Base-by-base conservation (phyloP, 1,139 yeast genomes). In the Sugiyamaella sp. region DNA sequence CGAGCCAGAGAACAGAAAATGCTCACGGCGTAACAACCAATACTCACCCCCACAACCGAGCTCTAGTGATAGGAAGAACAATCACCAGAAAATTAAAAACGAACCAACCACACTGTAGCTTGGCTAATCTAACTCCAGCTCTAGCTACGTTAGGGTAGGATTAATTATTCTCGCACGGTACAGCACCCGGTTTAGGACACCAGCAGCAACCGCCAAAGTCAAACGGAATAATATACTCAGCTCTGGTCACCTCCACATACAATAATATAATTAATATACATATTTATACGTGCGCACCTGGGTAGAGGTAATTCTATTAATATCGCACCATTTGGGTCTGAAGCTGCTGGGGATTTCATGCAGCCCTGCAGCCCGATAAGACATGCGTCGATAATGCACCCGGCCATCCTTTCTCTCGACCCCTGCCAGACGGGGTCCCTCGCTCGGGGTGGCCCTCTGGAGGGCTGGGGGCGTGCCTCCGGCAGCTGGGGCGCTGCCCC, bases 351-450 rank as follows among this genome's bases (percentile, higher is more conserved):
- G 24, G 24, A 17, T n/a, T 43, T 43, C 38, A 43, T 43, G 46
- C 46, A 43, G 19, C 19, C 24, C 17, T 43, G 46, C 46, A 43
- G 19, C 19, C 24, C 17, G 46, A 43, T 43, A 43, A 43, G 46
- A 43, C 46, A 29, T 32, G 38, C 38, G 38, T 19, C 35, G 35
- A 24, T 10, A 5, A 24, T 6, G 29, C 29, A 5, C 29, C 29
- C 10, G 5, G 9, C 29, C 29, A 6, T 10, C 10, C 29, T 10
- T 24, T 10, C 29, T 24, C 29, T 24, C 10, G 9, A 5, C 29
- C 29, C 29, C 29, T 24, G 29, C 5, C 29, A 5, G 29, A 24
- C 29, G 9, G 10, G 29, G 29, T 24, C 29, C 29, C n/a, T n/a
- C n/a, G n/a, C n/a, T n/a, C n/a, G n/a, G n/a, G n/a, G n/a, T n/a